Percentiles rank a stretch among this genome's conserved stretches.
phyloP scores from a whole-genome alignment of 257 asterid genomes.

The Anisodus tanguticus region DNA sequence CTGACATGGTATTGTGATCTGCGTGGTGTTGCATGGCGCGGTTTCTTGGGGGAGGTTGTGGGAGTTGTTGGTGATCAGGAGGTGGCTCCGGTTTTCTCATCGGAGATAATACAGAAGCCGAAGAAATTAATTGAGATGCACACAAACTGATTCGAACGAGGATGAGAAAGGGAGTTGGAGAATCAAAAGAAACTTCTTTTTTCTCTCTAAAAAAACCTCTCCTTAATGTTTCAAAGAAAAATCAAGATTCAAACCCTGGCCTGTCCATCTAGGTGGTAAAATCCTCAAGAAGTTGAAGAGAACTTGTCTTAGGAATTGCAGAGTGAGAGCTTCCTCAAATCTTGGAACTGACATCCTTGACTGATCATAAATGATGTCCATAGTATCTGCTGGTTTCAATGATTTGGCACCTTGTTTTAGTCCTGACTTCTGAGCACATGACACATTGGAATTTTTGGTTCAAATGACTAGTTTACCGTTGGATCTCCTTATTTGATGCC shows the following conservation, averaged over 20 bases:
- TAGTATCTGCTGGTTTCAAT: neutral
- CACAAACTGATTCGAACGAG: neutral
- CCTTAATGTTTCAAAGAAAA: neutral
- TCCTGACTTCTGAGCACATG: neutral
- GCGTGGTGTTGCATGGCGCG: constrained; percentile 21
- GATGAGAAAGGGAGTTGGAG: neutral
- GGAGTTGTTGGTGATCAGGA: constrained; percentile 30
- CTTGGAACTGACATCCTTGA: neutral
- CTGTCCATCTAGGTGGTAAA: neutral
- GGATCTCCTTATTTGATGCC: constrained; percentile 23
- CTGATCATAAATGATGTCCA: neutral
- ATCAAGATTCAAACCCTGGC: neutral
- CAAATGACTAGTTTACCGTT: neutral
- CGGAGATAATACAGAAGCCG: constrained; percentile 68
- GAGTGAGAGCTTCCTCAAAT: neutral
- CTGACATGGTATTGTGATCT: constrained; percentile 35
- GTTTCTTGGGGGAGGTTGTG: constrained; percentile 15
- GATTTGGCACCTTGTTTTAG: neutral
- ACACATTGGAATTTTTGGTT: neutral
- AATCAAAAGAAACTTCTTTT: neutral
- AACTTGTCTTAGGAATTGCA: neutral
- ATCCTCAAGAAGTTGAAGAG: constrained; percentile 4
- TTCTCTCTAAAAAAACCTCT: neutral
- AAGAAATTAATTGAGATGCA: neutral
- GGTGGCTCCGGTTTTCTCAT: constrained; percentile 59